Conservation (phyloP, 495 filamentous ascomycete genomes). For the Clohesyomyces aquaticus region DNA sequence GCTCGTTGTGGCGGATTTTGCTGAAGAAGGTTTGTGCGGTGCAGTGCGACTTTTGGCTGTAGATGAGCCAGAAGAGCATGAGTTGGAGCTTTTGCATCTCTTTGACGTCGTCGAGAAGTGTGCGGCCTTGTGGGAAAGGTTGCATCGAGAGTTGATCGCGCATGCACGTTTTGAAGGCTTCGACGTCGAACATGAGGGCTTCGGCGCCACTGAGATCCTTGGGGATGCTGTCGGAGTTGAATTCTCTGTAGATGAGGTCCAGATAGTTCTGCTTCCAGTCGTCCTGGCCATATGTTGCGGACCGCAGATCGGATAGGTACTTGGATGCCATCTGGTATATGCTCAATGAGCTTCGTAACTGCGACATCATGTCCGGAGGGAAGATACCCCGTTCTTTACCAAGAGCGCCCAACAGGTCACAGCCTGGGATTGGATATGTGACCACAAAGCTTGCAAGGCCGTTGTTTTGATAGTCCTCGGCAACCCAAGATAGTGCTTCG, state of each 20-base stretch:
- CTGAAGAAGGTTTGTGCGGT: conserved; percentile 43
- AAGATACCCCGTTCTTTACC: too few relatives aligned
- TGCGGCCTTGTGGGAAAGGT: too few relatives aligned
- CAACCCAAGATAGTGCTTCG: conserved; percentile 38
- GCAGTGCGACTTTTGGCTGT: conserved; percentile 37
- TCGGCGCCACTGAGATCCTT: conserved; percentile 26
- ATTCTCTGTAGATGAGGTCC: conserved; percentile 35
- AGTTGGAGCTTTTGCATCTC: conserved; percentile 33
- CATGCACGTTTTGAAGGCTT: conserved; percentile 23
- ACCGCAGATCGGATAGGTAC: conserved; percentile 18
- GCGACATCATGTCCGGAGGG: conserved; percentile 5
- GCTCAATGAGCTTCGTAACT: conserved; percentile 15
- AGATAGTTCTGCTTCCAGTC: conserved; percentile 25
- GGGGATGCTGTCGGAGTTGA: conserved; percentile 39
- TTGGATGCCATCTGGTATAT: conserved; percentile 15
- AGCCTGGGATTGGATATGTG: conserved; percentile 48
- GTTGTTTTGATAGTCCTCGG: conserved; percentile 31
- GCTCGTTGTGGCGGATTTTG: conserved; percentile 27
- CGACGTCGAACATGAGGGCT: conserved; percentile 16
- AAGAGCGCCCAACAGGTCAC: too few relatives aligned
- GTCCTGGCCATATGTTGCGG: neutral
- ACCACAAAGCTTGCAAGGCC: conserved; percentile 42
- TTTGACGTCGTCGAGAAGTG: conserved; percentile 4
- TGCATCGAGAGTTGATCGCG: too few relatives aligned
- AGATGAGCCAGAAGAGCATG: conserved; percentile 41